Base-by-base conservation (phyloP, 495 filamentous ascomycete species). In the Penicillium manginii region DNA sequence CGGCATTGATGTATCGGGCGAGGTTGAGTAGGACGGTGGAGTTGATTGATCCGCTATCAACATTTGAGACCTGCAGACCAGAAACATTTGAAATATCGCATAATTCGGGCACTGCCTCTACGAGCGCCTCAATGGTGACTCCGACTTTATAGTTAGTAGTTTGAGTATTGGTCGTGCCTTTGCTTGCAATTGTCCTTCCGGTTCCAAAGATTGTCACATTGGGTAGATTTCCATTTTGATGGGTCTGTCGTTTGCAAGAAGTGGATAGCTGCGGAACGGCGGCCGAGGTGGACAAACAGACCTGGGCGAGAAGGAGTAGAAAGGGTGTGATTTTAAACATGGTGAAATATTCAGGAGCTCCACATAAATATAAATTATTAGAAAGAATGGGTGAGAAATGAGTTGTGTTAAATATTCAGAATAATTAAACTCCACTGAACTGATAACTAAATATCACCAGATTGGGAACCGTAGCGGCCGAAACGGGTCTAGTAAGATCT, bases 41-140 rank as follows among this genome's bases (percentile, higher is more conserved):
- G 31, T 52, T 52, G 50, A 52, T 35, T 40, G 50, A 52, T 23
- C 29, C 50, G 14, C 32, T 52, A 18, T 52, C 50, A 14, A 52
- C 50, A 19, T 52, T 52, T 17, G 50, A 52, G 4, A 52, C 32
- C 40, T 52, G 31, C 15, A 35, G 19, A 22, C 50, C 50, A 5
- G 50, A 39, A 7, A 52, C 32, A 23, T 52, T 52, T 21, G 50
- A 37, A 3, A 52, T 52, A n/a, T 52, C 3, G 50, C 50, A 52
- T 37, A 52, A 17, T 31, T 52, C 50, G 5, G 50, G 50, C 32
- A 52, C 50, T 18, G 50, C 50, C 5, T 37, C 31, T n/a, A 52
- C 32, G 37, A 52, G n/a, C 6, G 50, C 31, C 10, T 52, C 50
- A 9, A 52, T 39, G 19, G 32, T 40, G n/a, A 52, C 33, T 7